Base-by-base conservation (phyloP, 257 asterid species). In the Jaltomata sinuosa region DNA sequence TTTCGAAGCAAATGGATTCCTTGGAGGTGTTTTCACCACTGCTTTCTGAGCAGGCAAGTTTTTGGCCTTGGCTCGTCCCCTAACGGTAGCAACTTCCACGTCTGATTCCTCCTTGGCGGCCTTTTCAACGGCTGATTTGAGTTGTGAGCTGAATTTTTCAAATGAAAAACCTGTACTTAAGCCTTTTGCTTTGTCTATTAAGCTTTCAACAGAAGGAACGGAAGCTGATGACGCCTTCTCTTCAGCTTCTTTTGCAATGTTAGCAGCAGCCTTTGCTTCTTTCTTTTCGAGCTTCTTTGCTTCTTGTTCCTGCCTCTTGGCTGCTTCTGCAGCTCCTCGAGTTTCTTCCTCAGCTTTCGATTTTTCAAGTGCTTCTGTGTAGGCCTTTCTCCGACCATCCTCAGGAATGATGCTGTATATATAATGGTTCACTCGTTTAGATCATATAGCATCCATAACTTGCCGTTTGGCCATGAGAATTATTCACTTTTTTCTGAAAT, bases 51-150 rank as follows among this genome's bases (percentile, higher is more conserved):
- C 87, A 83, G 97, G 93, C 87, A 95, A 88, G 19, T 90, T 87
- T 21, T 92, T 91, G n/a, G 99, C 99, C 90, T 89, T 94, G 82
- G 97, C 95, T 84, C 87, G 98, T 40, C 98, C 99, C 87, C 98
- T 88, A 21, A 91, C 92, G 0, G 98, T 94, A 32, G 98, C 99
- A 18, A 95, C 81, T 89, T 87, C 89, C 83, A 89, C 97, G 81
- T 94, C 87, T 1, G 93, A 90, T 65, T 92, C 98, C 82, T 91
- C 91, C 0, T 80, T 84, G 16, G 82, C 34, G 16, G 82, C 34
- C 89, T 89, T 88, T 84, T 90, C 90, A 49, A 88, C 90, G 18
- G 91, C 93, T 34, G 91, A 85, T 72, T 89, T 91, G 54, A 92
- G 87, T 90, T 92, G 93, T 54, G 94, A 84, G 55, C 94, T 90